Conservation (phyloP, 2,329 filamentous ascomycete genomes). For the Aspergillus quadricinctus region DNA sequence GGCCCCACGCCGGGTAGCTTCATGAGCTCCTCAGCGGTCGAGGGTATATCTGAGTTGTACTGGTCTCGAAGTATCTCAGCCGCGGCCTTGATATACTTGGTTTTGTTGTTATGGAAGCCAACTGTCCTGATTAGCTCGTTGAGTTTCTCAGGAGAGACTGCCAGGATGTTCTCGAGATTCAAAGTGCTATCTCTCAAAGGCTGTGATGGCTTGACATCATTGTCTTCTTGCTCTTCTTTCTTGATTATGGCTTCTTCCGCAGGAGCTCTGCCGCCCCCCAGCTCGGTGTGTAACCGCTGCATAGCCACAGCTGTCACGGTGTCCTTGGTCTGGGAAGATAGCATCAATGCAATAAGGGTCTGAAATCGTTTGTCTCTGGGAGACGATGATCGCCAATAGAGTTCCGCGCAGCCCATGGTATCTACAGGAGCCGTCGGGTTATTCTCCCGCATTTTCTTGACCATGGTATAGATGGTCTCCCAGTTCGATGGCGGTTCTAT, state of each 20-base stretch:
- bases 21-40: conserved; percentile 69
- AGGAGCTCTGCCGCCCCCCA: conserved; percentile 41
- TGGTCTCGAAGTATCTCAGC: conserved; percentile 68
- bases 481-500: conserved; percentile 69
- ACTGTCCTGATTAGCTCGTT: conserved; percentile 78
- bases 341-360: conserved; percentile 81
- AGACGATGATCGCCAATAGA: conserved; percentile 40
- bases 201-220: conserved; percentile 18
- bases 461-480: conserved; percentile 73
- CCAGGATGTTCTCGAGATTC: conserved; percentile 72
- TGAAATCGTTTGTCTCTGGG: conserved; percentile 69
- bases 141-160: conserved; percentile 60
- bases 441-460: conserved; percentile 71
- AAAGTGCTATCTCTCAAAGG: conserved; percentile 47
- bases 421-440: conserved; percentile 76
- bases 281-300: conserved; percentile 69
- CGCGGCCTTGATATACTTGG: conserved; percentile 71
- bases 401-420: conserved; percentile 82
- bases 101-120: conserved; percentile 94
- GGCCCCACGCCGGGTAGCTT: conserved; percentile 82
- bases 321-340: conserved; percentile 90
- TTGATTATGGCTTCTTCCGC: conserved; percentile 4
- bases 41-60: conserved; percentile 72
- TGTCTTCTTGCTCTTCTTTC: conserved; percentile 22
- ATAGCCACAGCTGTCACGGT: conserved; percentile 84